Percentiles rank a stretch among this genome's conserved stretches.
These are phyloP conservation scores for Fusarium multiceps DNA, from an alignment of 2,329 filamentous ascomycete genomes.

Conservation along the genomic window DNA sequence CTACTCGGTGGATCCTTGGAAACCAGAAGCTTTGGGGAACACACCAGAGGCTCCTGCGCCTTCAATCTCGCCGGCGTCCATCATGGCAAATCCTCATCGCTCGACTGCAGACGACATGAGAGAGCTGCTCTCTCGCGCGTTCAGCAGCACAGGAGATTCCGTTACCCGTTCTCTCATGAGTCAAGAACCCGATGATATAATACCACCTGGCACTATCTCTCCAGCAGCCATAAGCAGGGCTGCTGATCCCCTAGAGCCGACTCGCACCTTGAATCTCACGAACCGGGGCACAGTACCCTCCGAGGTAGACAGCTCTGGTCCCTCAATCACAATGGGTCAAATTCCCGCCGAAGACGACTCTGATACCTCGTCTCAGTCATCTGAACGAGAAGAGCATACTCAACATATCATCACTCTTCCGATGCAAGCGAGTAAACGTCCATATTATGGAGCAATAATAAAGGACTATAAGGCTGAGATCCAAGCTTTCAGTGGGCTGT, in stretches of 20 bases:
- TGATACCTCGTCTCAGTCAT: conserved; percentile 35
- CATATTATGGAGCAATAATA: conserved; percentile 64
- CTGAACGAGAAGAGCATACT: conserved; percentile 14
- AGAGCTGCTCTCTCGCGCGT: conserved; percentile 36
- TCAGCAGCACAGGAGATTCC: conserved; percentile 30
- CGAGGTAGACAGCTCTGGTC: conserved; percentile 38
- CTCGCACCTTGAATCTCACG: conserved; percentile 38
- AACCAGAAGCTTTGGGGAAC: conserved; percentile 38
- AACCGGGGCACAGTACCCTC: conserved; percentile 34
- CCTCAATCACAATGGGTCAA: conserved; percentile 46
- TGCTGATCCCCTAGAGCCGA: conserved; percentile 38
- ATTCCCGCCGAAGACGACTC: conserved; percentile 39
- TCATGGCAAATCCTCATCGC: conserved; percentile 38
- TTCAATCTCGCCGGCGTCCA: conserved; percentile 46
- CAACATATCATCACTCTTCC: conserved; percentile 68
- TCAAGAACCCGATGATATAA: conserved; percentile 27
- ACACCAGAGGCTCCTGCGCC: conserved; percentile 35
- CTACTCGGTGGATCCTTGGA: conserved; percentile 43
- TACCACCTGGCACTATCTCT: conserved; percentile 51
- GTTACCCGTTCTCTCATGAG: conserved; percentile 38
- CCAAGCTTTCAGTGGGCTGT: conserved; percentile 57
- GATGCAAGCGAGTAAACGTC: conserved; percentile 63
- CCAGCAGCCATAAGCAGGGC: conserved; percentile 53
- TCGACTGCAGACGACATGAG: conserved; percentile 40
- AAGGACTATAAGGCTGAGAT: conserved; percentile 57